A percentile compares a stretch with the other conserved stretches of the same genome.
These are phyloP conservation scores for Prunus kanzakura DNA, from an alignment of 306 rosid genomes.

Conservation along the genomic window DNA sequence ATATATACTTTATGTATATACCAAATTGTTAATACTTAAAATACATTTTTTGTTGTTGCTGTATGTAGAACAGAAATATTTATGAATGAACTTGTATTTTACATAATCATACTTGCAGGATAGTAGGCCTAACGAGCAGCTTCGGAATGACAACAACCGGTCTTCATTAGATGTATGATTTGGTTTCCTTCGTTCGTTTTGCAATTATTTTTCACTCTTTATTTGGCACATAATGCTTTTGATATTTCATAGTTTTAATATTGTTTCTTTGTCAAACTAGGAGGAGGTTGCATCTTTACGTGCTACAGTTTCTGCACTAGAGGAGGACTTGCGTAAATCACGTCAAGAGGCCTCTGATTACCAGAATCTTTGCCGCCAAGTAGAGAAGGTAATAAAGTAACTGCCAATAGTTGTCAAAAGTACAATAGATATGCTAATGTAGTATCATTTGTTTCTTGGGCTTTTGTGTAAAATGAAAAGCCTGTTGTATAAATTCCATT, in stretches of 20 bases:
- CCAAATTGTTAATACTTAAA: no score
- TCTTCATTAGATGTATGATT: slow-evolving; percentile 58
- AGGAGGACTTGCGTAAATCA: slow-evolving; percentile 81
- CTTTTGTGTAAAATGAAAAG: not conserved
- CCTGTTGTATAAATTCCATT: slow-evolving; percentile 19
- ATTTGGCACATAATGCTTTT: slow-evolving; percentile 2
- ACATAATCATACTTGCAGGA: slow-evolving; percentile 50
- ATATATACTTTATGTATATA: no score
- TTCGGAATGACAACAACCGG: slow-evolving; percentile 40
- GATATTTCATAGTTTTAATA: not conserved
- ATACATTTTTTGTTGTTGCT: not conserved
- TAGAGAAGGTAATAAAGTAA: slow-evolving; percentile 63
- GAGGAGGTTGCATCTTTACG: slow-evolving; percentile 70
- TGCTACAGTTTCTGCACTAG: slow-evolving; percentile 63
- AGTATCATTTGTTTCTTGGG: not conserved
- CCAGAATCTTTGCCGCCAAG: slow-evolving; percentile 50
- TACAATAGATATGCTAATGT: slow-evolving; percentile 1
- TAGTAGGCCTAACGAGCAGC: slow-evolving; percentile 56
- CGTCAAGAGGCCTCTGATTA: slow-evolving; percentile 60
- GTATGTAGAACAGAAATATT: not conserved
- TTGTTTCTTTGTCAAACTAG: slow-evolving; percentile 40
- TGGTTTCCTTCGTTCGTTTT: slow-evolving; percentile 7
- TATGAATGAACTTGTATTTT: slow-evolving; percentile 2
- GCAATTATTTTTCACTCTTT: slow-evolving; percentile 11
- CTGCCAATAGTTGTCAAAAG: not conserved